These are phyloP conservation scores for Psidium guajava DNA, from an alignment of 345 rosid species.

Conservation along the genomic window DNA sequence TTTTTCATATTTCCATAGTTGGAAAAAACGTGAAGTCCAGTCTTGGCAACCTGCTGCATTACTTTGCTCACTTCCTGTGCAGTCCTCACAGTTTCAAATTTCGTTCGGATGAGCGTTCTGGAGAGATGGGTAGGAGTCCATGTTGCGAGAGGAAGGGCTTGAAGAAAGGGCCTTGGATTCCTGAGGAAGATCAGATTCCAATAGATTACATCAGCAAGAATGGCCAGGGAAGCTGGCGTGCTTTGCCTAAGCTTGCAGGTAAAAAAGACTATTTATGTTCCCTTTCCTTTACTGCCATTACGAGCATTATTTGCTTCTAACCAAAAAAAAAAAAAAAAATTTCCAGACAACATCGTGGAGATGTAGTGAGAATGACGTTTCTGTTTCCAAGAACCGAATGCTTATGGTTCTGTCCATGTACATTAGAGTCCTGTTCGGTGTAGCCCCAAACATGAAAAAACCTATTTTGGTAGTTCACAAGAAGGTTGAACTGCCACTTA, in stretches of 20 bases:
- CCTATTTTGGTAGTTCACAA: background rate
- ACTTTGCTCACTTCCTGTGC: background rate
- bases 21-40: background rate
- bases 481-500: background rate
- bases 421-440: background rate
- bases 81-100: background rate
- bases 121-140: constrained; percentile 67
- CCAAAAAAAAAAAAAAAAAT: background rate
- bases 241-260: constrained; percentile 87
- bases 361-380: background rate
- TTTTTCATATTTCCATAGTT: background rate
- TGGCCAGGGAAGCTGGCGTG: constrained; percentile 96
- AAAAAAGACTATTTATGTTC: background rate
- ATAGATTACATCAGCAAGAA: constrained; percentile 52
- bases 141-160: constrained; percentile 73
- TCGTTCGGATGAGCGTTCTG: background rate
- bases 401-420: background rate
- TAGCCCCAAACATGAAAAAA: background rate
- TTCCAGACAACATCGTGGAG: background rate
- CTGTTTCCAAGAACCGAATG: background rate
- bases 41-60: background rate
- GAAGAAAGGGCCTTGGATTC: constrained; percentile 96
- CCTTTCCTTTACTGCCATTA: background rate
- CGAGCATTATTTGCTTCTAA: background rate
- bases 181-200: constrained; percentile 86